These are phyloP conservation scores for Biscogniauxia mediterranea DNA, from an alignment of 2,329 filamentous ascomycete species.

Conservation along the genomic window DNA sequence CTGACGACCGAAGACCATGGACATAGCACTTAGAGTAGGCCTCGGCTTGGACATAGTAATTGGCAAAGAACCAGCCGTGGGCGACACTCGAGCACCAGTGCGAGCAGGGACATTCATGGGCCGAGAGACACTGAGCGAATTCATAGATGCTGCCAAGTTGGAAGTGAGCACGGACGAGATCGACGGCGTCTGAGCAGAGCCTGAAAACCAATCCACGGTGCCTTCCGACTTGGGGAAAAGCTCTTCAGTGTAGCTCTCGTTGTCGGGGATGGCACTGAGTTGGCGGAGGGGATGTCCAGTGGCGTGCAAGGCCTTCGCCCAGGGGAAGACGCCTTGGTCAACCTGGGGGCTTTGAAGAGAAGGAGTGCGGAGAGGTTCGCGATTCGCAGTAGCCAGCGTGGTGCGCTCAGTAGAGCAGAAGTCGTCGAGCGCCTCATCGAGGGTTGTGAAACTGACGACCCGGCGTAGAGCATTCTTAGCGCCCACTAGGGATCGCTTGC, in stretches of 20 bases:
- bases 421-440: conserved; percentile 87
- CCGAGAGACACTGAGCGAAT: conserved; percentile 61
- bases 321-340: conserved; percentile 84
- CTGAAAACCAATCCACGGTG: conserved; percentile 74
- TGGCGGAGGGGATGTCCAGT: conserved; percentile 73
- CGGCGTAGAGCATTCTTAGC: conserved; percentile 76
- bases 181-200: conserved; percentile 74
- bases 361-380: conserved; percentile 91
- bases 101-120: conserved; percentile 42
- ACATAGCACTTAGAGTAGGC: conserved; percentile 66
- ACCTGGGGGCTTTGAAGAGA: conserved; percentile 86
- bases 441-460: conserved; percentile 86
- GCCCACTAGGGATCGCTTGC: conserved; percentile 77
- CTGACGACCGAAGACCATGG: conserved; percentile 75
- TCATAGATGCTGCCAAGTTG: conserved; percentile 76
- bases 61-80: conserved; percentile 68
- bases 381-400: conserved; percentile 79
- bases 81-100: conserved; percentile 53
- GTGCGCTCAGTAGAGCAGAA: conserved; percentile 84
- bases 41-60: conserved; percentile 78
- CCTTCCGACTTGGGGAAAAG: conserved; percentile 77
- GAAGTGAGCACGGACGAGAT: conserved; percentile 84
- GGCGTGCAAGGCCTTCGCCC: conserved; percentile 85
- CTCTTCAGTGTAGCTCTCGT: conserved; percentile 78
- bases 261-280: conserved; percentile 81